phyloP scores from a whole-genome alignment of 208 protist genomes.

The Trichomonas tenax region DNA sequence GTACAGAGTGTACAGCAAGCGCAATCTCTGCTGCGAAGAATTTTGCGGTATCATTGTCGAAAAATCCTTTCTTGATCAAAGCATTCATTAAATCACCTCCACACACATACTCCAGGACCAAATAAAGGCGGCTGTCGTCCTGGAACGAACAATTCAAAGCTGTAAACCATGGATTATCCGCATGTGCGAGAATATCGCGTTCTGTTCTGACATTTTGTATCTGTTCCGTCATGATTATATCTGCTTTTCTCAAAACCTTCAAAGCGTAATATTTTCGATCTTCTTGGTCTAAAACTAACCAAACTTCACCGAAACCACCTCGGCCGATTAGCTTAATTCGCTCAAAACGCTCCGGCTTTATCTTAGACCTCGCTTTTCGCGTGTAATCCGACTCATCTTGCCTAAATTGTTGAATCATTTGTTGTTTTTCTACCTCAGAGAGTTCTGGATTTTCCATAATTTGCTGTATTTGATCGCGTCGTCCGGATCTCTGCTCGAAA shows the following conservation, averaged over 20 bases:
- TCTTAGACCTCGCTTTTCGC: background rate
- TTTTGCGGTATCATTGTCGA: slow-evolving; percentile 40
- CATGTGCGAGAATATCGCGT: slow-evolving; percentile 40
- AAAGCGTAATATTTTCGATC: background rate
- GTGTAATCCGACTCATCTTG: background rate
- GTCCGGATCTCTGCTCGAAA: background rate
- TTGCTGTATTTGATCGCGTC: background rate
- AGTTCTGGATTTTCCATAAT: background rate
- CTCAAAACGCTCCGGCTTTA: background rate
- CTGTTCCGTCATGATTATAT: slow-evolving; percentile 7
- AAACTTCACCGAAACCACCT: slow-evolving; percentile 3
- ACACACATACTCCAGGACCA: slow-evolving; percentile 56
- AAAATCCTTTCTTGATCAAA: slow-evolving; percentile 49
- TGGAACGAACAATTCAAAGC: slow-evolving; percentile 50
- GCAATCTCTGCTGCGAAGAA: slow-evolving; percentile 55
- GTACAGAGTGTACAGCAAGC: slow-evolving; percentile 48
- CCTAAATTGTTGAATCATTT: background rate
- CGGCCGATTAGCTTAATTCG: slow-evolving; percentile 5
- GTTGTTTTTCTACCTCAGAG: background rate
- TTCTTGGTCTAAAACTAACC: background rate
- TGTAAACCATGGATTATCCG: slow-evolving; percentile 46
- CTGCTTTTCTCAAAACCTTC: background rate
- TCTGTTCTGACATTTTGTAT: slow-evolving; percentile 42
- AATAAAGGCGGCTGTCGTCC: slow-evolving; percentile 47
- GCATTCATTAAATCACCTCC: slow-evolving; percentile 57